Conservation (phyloP, 257 asterid genomes). For the Solanum pinnatisectum region DNA sequence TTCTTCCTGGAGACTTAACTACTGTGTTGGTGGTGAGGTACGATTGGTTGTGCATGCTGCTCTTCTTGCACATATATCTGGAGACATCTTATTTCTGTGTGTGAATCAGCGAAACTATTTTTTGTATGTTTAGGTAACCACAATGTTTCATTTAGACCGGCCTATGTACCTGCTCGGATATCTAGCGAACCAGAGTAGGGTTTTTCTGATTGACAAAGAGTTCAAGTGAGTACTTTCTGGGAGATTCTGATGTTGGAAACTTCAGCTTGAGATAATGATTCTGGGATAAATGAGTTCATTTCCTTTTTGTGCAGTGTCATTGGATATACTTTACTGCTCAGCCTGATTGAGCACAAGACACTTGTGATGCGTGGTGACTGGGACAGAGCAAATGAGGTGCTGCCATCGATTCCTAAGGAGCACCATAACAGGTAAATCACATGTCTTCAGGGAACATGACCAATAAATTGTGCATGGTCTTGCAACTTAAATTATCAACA, state of each 20-base stretch:
- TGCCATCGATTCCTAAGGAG: slow-evolving; percentile 85
- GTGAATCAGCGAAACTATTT: neutral
- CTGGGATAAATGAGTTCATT: neutral
- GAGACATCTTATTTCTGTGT: neutral
- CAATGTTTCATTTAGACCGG: slow-evolving; percentile 95
- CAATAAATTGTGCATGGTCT: neutral
- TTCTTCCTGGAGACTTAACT: slow-evolving; percentile 95
- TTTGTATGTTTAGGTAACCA: slow-evolving; percentile 57
- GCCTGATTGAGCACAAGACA: slow-evolving; percentile 94
- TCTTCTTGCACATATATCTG: neutral
- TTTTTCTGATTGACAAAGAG: slow-evolving; percentile 85
- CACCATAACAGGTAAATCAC: slow-evolving; percentile 70
- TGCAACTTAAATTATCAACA: neutral
- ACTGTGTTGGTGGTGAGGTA: slow-evolving; percentile 99
- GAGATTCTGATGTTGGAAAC: neutral
- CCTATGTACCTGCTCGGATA: slow-evolving; percentile 98
- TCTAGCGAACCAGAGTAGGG: slow-evolving; percentile 92
- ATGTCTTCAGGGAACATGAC: neutral
- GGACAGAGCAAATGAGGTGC: slow-evolving; percentile 75
- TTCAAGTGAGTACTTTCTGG: slow-evolving; percentile 62
- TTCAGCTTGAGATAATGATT: neutral
- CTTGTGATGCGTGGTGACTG: slow-evolving; percentile 95
- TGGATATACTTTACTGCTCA: slow-evolving; percentile 74
- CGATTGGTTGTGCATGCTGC: neutral
- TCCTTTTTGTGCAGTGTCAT: slow-evolving; percentile 49